Evolutionary conservation across 2,329 filamentous ascomycete genomes (phyloP).

Genomic region (Ceratocystis alfenasii): DNA sequence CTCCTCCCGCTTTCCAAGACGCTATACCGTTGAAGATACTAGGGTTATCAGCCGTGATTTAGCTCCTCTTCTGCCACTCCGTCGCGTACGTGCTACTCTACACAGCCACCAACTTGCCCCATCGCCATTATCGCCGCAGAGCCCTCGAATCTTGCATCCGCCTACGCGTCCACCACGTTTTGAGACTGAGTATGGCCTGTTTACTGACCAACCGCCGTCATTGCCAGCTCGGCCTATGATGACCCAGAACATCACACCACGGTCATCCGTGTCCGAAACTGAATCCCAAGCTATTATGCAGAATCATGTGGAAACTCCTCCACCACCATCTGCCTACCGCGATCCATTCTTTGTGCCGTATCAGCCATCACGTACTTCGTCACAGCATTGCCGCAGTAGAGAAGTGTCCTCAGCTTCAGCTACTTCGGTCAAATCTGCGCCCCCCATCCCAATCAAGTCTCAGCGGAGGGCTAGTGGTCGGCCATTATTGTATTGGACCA

Average conservation of each 20-base stretch:
- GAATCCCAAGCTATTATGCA: not conserved
- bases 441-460: slow-evolving; percentile 16
- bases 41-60: not conserved
- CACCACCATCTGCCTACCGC: slow-evolving; percentile 14
- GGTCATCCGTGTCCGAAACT: not conserved
- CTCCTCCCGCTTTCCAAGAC: not conserved
- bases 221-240: not conserved
- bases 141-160: not conserved
- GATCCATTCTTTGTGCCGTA: slow-evolving; percentile 8
- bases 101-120: not conserved
- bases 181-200: not conserved
- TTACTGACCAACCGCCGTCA: not conserved
- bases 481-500: slow-evolving; percentile 17
- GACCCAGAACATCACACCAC: not conserved
- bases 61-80: not conserved
- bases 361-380: not conserved
- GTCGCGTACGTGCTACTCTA: not conserved
- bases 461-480: slow-evolving; percentile 5
- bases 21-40: not conserved
- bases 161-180: not conserved
- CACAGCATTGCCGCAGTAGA: not conserved
- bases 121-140: not conserved
- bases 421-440: not conserved
- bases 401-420: not conserved
- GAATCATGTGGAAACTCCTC: slow-evolving; percentile 1